These are phyloP conservation scores for Endogone sp. DNA, from an alignment of 192 early-diverging fungal species.

Conservation along the genomic window DNA sequence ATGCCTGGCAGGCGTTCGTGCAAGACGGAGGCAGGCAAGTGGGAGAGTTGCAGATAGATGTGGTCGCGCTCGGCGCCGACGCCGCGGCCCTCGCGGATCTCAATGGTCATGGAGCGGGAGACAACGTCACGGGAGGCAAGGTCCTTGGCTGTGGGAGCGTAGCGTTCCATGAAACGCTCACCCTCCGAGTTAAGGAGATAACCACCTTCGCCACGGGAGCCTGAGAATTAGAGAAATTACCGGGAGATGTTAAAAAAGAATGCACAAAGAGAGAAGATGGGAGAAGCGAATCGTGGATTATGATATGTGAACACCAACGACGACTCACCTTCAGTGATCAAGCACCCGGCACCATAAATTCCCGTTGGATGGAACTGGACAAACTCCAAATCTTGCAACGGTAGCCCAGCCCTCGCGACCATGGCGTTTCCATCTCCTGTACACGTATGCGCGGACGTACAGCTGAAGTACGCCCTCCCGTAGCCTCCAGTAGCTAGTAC, in stretches of 20 bases:
- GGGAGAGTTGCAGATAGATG: slow-evolving; percentile 93
- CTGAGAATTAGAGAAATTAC: slow-evolving; percentile 5
- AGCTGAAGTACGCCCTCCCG: slow-evolving; percentile 98
- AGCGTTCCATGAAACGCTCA: slow-evolving; percentile 99
- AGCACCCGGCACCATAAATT: slow-evolving; percentile 96
- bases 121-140: slow-evolving; percentile 98
- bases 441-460: slow-evolving; percentile 97
- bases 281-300: too few species aligned
- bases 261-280: too few species aligned
- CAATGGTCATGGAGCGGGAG: slow-evolving; percentile 97
- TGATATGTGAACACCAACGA: not conserved
- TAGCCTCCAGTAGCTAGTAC: slow-evolving; percentile 99
- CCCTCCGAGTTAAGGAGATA: slow-evolving; percentile 93
- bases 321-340: slow-evolving; percentile 86
- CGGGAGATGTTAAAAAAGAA: not conserved
- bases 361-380: slow-evolving; percentile 99
- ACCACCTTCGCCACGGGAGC: slow-evolving; percentile 94
- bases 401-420: slow-evolving; percentile 94
- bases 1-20: slow-evolving; percentile 95
- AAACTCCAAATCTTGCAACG: slow-evolving; percentile 98
- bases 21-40: slow-evolving; percentile 89
- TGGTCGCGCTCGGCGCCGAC: slow-evolving; percentile 95
- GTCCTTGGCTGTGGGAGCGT: slow-evolving; percentile 98
- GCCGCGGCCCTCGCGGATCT: slow-evolving; percentile 97
- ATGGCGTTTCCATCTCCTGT: slow-evolving; percentile 99